Base-by-base conservation (phyloP, 805 yeast genomes). In the Starmerella powellii region DNA sequence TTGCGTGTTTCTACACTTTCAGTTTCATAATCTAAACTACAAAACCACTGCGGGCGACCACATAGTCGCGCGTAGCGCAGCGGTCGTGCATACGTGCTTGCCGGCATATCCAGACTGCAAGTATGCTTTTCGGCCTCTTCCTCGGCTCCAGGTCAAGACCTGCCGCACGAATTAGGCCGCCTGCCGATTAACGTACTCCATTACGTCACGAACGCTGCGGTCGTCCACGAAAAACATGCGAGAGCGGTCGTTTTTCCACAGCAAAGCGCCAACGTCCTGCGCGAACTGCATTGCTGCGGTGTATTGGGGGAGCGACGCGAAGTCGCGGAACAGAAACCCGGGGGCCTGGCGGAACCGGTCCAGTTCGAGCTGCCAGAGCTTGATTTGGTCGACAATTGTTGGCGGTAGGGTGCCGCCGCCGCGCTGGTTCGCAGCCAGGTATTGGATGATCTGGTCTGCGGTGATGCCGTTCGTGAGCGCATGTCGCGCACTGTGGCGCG, bases 341-440 rank as follows among this genome's bases (percentile, higher is more conserved):
- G 78, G 84, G 38, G 76, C 81, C 1, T 91, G 74, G 52, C 81
- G 78, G 50, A 91, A 83, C 62, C 99, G 73, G 60, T 91, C 97
- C 64, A 87, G 63, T 59, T 91, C 99, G 46, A 91, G 67, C 64
- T 91, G 97, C 99, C 99, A 91, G 40, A 91, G 68, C 57, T 78
- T 79, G 53, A 91, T 83, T 60, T 91, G 99, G 62, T 91, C 99
- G 1, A 84, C 82, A n/a, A 91, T 94, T 0, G 95, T 91, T 0
- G 97, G 95, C 3, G 97, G 97, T 11, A 91, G 78, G 78, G 45
- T 76, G 54, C 48, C 71, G 58, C 50, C 76, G 23, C 79, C 69
- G 42, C 76, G 65, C 0, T 96, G 95, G 65, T 91, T 95, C 0
- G 86, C 73, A 49, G 84, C 86, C 34, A 91, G 62, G 58, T 88